Evolutionary conservation across 441 rosid genomes (phyloP), one percentile per base, ranked within the genome.

Genomic region (Raphanus hybrid): DNA sequence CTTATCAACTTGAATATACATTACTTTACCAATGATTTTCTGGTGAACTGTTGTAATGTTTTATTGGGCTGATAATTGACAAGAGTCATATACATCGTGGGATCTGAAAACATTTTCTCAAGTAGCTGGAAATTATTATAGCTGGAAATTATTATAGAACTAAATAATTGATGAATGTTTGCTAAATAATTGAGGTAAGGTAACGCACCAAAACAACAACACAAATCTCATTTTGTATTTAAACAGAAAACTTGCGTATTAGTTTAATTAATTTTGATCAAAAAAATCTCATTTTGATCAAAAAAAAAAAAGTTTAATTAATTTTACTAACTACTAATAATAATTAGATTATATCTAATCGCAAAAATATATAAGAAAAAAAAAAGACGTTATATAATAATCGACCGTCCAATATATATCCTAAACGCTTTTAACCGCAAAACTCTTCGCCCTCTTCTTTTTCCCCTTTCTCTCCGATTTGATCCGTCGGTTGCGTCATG

Each of bases 401-500:
- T 72, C 14, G 74, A 68, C 62, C 67, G 70, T 67, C 50, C 52
- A 29, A 64, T 64, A 64, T 64, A 26, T 4, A 71, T 57, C 70
- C 12, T 57, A 45, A 50, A 61, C 69, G 55, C 37, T 9, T 23
- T 23, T 29, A 73, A 73, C 50, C 11, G 77, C 65, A 29, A 23
- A 23, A 61, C 70, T 7, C 73, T 67, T 52, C 0, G 0, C 35
- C 52, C 50, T 48, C 48, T 8, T 3, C 16, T 70, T 6, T 27
- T 11, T 48, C 48, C 12, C 4, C 15, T 69, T 6, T 39, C 75
- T 60, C 75, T 57, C 75, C 73, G 69, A 57, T 78, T 67, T n/a
- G 45, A 14, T 37, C 43, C 71, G 11, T 74, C 74, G 35, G 39
- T 74, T 65, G 23, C 66, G 6, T 55, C 50, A 74, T 83, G 82